Evolutionary conservation across 768 basidiomycete species (phyloP), one percentile per base, ranked within the genome.

Genomic region (Boletales sp.): DNA sequence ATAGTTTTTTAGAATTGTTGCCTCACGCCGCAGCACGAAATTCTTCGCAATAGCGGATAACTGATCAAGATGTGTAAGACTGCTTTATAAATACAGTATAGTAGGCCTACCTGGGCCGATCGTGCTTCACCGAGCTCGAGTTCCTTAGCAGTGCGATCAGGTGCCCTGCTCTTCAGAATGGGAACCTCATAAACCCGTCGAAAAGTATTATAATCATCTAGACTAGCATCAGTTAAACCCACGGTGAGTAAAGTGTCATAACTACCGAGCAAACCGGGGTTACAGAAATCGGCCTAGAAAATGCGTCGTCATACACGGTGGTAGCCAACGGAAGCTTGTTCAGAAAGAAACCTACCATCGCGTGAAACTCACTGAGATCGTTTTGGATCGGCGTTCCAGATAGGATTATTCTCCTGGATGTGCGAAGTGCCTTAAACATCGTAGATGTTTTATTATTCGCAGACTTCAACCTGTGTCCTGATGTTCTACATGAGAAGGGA

Each of bases 301-400:
- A 32, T 2, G 15, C 2, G 28, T 34, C 48, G 36, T 49, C 34
- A 48, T 32, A n/a, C 25, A 17, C 10, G 2, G 8, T 38, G 38
- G 43, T 34, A 44, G 15, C 36, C 32, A 32, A 45, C 35, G 8
- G 13, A 41, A 8, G 8, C 39, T 17, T 19, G 8, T 21, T 21
- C 21, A 21, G 21, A 21, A n/a, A 46, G 14, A 17, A 34, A 60
- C 78, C 55, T 56, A 93, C 94, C 95, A 98, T 98, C 5, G 93
- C 81, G 68, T 96, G 95, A 62, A 95, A 95, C 67, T 99, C 96
- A 55, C 87, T 75, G 28, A 99, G 70, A 65, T 97, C 92, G 68
- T 99, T 99, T 66, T 98, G 96, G 37, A 99, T 90, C 1, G 96
- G 96, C 1, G 96, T 99, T 31, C 96, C 96, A 1, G 94, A 94